Conservation (phyloP, 495 filamentous ascomycete genomes). For the Opeltia flavorubescens region DNA sequence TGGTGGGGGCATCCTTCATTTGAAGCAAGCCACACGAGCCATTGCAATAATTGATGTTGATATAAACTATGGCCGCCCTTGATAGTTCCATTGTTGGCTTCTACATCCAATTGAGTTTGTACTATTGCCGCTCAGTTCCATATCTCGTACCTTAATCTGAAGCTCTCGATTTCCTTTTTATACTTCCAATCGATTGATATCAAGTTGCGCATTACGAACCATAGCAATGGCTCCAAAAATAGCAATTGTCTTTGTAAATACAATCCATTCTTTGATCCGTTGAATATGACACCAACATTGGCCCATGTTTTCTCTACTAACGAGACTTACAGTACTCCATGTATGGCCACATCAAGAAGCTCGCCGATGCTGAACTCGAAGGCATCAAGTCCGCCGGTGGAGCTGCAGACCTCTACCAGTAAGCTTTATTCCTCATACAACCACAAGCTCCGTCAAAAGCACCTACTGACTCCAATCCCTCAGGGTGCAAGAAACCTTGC, state of each 20-base stretch:
- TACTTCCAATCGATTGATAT: background rate
- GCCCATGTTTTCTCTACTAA: background rate
- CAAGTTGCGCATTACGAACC: constrained; percentile 1
- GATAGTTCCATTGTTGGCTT: too few species aligned
- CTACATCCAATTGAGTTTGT: too few species aligned
- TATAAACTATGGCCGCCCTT: too few species aligned
- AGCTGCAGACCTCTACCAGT: constrained; percentile 68
- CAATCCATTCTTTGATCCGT: background rate
- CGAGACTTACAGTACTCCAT: constrained; percentile 62
- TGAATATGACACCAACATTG: too few species aligned
- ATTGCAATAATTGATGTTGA: too few species aligned
- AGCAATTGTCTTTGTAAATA: constrained; percentile 75
- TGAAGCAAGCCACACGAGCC: too few species aligned
- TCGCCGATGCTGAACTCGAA: constrained; percentile 81
- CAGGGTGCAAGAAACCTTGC: constrained; percentile 76
- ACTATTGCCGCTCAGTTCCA: too few species aligned
- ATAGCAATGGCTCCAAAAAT: constrained; percentile 82
- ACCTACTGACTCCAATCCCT: background rate
- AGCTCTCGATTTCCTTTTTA: too few species aligned
- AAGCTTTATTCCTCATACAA: constrained; percentile 16
- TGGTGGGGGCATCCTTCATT: too few species aligned
- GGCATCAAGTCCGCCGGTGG: constrained; percentile 86
- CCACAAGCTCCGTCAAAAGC: background rate
- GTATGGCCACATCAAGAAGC: constrained; percentile 77
- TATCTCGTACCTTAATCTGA: too few species aligned